Evolutionary conservation across 768 basidiomycete genomes (phyloP), one percentile per base, ranked within the genome.

Genomic region (Lactifluus pinguis): DNA sequence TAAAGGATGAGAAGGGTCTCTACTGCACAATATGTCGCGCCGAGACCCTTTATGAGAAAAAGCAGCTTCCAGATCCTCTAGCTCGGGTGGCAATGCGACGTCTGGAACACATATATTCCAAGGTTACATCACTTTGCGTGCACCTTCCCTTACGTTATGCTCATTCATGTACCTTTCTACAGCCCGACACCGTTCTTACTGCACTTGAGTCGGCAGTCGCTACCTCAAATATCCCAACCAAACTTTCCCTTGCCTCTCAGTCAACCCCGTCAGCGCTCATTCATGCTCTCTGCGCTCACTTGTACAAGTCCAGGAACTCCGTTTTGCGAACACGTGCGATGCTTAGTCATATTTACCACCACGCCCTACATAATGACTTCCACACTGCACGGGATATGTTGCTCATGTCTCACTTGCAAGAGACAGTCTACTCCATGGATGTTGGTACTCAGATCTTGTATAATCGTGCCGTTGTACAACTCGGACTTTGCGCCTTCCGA

Each of bases 321-420:
- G 83, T 98, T 55, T 79, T 98, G 55, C 89, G 95, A 57, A 98
- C 97, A 13, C 86, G 97, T 63, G 95, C 97, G 8, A 95, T 99
- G 86, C 85, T 99, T 55, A 88, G 87, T 69, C 97, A 99, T 72
- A 93, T 98, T 70, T 99, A 94, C 73, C 95, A 98, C 73, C 86
- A 94, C 69, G 97, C 95, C 30, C 82, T 97, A 34, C 92, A 95
- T 72, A 97, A 98, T 68, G 89, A 95, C 69, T 99, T 93, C 77
- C 83, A 97, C 76, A 92, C 91, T 30, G 90, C 97, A 10, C 90
- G 97, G 32, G 97, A 99, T 75, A 95, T 98, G 90, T 76, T 99
- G 41, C 78, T 99, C 62, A 98, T 99, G 97, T 98, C 95, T 5
- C 97, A 98, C 72, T 81, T 99, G 53, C 95, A 98, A 73, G 95